These are phyloP conservation scores for Craspedostauros australis DNA, from an alignment of 108 stramenopile genomes.

Conservation along the genomic window DNA sequence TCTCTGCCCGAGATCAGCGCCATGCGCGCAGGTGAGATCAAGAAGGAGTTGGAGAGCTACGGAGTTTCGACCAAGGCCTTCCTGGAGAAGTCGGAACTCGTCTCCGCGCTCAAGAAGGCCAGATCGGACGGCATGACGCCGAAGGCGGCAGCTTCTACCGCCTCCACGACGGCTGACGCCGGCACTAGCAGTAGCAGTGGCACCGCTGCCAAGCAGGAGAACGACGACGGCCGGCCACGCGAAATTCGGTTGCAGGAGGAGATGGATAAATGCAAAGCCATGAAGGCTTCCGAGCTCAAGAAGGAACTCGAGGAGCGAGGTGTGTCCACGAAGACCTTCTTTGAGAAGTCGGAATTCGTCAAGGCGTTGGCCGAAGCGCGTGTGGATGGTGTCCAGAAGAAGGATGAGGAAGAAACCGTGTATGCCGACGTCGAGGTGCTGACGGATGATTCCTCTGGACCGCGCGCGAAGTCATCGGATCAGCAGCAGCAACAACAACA, in stretches of 20 bases:
- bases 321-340: conserved; percentile 45
- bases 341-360: conserved; percentile 60
- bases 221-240: conserved; percentile 22
- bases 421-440: conserved; percentile 77
- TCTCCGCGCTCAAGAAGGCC: conserved; percentile 57
- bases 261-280: conserved; percentile 50
- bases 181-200: conserved; percentile 1
- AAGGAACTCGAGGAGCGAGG: conserved; percentile 50
- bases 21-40: conserved; percentile 70
- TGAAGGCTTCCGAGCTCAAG: conserved; percentile 43
- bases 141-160: conserved; percentile 9
- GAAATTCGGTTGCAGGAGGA: conserved; percentile 47
- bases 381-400: conserved; percentile 44
- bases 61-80: conserved; percentile 66
- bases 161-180: conserved; percentile 8
- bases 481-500: conserved; percentile 1
- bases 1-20: conserved; percentile 21
- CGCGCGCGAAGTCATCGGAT: conserved; percentile 32
- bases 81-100: conserved; percentile 70
- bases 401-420: conserved; percentile 45
- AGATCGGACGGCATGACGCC: conserved; percentile 58
- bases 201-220: conserved; percentile 8
- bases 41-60: conserved; percentile 70
- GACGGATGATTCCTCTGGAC: conserved; percentile 52
- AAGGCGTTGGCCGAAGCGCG: conserved; percentile 45